Evolutionary conservation across 2,329 filamentous ascomycete genomes (phyloP).

Genomic region (Ophiostoma sp.): DNA sequence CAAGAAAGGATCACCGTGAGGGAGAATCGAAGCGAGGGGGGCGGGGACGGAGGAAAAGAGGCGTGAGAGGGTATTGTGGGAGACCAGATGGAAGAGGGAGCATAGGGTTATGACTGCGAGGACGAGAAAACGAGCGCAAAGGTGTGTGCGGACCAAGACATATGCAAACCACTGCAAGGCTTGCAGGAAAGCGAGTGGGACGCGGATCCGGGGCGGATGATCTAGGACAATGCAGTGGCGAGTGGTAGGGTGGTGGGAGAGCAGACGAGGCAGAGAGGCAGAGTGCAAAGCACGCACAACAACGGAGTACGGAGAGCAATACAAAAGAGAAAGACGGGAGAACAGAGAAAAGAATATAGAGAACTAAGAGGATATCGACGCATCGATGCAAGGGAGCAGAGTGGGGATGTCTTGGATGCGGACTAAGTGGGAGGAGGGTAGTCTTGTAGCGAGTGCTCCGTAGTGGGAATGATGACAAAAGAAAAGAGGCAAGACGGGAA

Average conservation of each 20-base stretch:
- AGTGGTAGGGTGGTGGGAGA: too few species aligned
- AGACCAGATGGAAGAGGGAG: too few species aligned
- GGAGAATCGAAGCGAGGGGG: not conserved
- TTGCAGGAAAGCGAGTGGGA: slow-evolving; percentile 4
- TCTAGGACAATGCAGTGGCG: not conserved
- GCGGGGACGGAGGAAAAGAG: too few species aligned
- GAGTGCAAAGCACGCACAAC: too few species aligned
- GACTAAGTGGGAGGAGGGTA: not conserved
- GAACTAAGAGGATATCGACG: not conserved
- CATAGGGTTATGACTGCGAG: too few species aligned
- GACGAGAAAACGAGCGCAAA: not conserved
- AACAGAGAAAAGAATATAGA: not conserved
- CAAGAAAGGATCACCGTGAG: not conserved
- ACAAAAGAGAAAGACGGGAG: not conserved
- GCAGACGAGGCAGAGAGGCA: too few species aligned
- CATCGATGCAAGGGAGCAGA: not conserved
- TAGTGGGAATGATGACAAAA: not conserved
- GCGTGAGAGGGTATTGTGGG: too few species aligned
- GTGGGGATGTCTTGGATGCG: not conserved
- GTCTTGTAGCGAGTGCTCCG: too few species aligned
- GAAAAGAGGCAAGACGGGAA: not conserved
- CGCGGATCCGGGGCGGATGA: not conserved
- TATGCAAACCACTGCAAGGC: slow-evolving; percentile 18
- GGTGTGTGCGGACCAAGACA: not conserved
- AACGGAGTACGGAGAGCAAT: too few species aligned